Percentiles rank a stretch among this genome's conserved stretches.
These are phyloP conservation scores for Aspergillus sclerotioniger DNA, from an alignment of 495 filamentous ascomycete genomes.

Conservation along the genomic window DNA sequence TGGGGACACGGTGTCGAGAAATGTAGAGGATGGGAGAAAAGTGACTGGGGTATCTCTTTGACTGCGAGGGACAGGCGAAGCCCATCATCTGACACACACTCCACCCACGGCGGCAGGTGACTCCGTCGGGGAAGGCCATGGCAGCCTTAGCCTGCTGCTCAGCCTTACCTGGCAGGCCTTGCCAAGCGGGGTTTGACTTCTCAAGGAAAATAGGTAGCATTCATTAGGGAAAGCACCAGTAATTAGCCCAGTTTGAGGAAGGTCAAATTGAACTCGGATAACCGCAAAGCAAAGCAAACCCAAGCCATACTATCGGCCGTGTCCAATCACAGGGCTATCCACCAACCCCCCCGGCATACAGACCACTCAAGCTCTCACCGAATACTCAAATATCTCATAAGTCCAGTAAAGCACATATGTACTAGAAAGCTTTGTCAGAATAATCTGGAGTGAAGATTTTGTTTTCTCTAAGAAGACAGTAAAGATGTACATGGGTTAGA, in stretches of 20 bases:
- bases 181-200: not conserved
- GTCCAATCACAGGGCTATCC: too few relatives aligned
- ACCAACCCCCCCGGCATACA: too few relatives aligned
- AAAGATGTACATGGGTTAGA: constrained; percentile 1
- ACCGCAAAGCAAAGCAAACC: too few relatives aligned
- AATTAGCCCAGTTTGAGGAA: too few relatives aligned
- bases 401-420: not conserved
- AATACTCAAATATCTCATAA: not conserved
- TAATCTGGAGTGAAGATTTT: not conserved
- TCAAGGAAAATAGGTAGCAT: not conserved
- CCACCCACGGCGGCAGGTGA: constrained; percentile 21
- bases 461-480: not conserved
- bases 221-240: not conserved
- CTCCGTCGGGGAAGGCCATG: constrained; percentile 5
- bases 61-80: constrained; percentile 5
- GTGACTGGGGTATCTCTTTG: not conserved
- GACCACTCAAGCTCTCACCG: too few relatives aligned
- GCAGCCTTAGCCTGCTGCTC: constrained; percentile 11
- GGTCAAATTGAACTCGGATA: too few relatives aligned
- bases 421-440: not conserved
- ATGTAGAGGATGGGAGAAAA: not conserved
- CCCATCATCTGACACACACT: constrained; percentile 21
- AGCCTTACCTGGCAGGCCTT: constrained; percentile 8
- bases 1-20: not conserved
- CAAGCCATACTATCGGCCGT: too few relatives aligned